A percentile compares a stretch with the other conserved stretches of the same genome.
phyloP scores from a whole-genome alignment of 169 alveolate species.

The Plasmodium vivax region DNA sequence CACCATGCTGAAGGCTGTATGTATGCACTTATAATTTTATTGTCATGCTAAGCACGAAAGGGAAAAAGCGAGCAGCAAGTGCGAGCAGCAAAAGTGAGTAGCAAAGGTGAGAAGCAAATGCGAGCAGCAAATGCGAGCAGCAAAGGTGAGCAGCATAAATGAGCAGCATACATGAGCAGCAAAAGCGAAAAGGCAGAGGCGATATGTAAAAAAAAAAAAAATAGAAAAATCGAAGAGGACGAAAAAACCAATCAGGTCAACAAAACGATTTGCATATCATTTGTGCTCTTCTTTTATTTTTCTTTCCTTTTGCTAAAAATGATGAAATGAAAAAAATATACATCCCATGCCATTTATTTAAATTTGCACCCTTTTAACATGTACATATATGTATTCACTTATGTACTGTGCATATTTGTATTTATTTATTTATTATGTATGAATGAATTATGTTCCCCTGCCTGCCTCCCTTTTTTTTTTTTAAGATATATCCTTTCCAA shows the following conservation, averaged over 20 bases:
- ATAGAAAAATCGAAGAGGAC: constrained; percentile 39
- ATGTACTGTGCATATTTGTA: not conserved
- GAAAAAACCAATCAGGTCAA: constrained; percentile 7
- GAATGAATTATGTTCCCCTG: not conserved
- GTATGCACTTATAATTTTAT: constrained; percentile 49
- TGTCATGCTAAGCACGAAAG: constrained; percentile 17
- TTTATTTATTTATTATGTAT: not conserved
- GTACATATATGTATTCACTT: constrained; percentile 1
- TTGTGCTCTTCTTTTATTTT: constrained; percentile 8
- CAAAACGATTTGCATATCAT: constrained; percentile 18
- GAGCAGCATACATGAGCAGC: no score
- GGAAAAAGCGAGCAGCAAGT: not conserved
- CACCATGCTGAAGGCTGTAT: constrained; percentile 24
- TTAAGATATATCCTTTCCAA: constrained; percentile 1
- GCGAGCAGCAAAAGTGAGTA: no score
- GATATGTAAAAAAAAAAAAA: not conserved
- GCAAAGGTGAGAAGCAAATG: no score
- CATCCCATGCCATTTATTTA: constrained; percentile 10
- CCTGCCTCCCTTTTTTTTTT: constrained; percentile 2
- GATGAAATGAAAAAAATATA: not conserved
- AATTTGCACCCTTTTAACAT: constrained; percentile 62
- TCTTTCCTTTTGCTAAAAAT: constrained; percentile 9
- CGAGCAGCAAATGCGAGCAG: no score
- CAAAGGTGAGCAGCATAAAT: no score
- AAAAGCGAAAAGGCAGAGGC: not conserved